Percentiles rank a stretch among this genome's conserved stretches.
Evolutionary conservation across 1,139 yeast species (phyloP).

Genomic region (Candida albicans): DNA sequence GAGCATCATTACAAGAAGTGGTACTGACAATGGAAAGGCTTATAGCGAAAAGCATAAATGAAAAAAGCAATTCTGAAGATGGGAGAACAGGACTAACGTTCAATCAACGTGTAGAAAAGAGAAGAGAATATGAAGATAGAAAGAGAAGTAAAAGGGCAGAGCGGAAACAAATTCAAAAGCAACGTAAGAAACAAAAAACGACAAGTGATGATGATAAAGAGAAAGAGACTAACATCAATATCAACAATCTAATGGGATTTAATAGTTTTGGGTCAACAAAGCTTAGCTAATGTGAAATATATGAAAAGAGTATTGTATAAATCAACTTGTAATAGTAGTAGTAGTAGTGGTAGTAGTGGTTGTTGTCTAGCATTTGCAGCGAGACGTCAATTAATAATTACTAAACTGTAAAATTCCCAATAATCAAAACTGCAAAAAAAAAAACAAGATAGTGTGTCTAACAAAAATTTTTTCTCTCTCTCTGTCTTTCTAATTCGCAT

Average conservation of each 20-base stretch:
- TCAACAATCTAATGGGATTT: conserved; percentile 61
- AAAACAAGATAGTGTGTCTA: too few relatives aligned
- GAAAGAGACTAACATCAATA: conserved; percentile 1
- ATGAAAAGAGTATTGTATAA: too few relatives aligned
- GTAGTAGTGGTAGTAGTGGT: too few relatives aligned
- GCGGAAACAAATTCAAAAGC: conserved; percentile 23
- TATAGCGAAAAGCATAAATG: conserved; percentile 25
- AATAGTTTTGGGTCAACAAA: conserved; percentile 43
- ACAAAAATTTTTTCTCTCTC: background rate
- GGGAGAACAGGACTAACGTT: conserved; percentile 21
- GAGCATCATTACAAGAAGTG: conserved; percentile 34
- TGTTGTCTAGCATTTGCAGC: too few relatives aligned
- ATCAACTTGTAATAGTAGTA: too few relatives aligned
- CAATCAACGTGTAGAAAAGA: conserved; percentile 43
- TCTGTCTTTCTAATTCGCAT: too few relatives aligned
- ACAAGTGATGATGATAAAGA: conserved; percentile 20
- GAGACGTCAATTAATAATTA: too few relatives aligned
- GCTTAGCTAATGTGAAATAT: conserved; percentile 6
- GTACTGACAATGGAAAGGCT: conserved; percentile 34
- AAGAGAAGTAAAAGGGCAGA: conserved; percentile 29
- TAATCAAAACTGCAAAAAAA: too few relatives aligned
- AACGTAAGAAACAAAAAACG: conserved; percentile 11
- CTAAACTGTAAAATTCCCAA: too few relatives aligned
- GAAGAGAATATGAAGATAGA: conserved; percentile 43
- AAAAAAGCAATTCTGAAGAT: conserved; percentile 6